Percentiles rank a stretch among this genome's conserved stretches.
Conservation (phyloP, 768 basidiomycete species). For the Kwoniella mangroviensis region DNA sequence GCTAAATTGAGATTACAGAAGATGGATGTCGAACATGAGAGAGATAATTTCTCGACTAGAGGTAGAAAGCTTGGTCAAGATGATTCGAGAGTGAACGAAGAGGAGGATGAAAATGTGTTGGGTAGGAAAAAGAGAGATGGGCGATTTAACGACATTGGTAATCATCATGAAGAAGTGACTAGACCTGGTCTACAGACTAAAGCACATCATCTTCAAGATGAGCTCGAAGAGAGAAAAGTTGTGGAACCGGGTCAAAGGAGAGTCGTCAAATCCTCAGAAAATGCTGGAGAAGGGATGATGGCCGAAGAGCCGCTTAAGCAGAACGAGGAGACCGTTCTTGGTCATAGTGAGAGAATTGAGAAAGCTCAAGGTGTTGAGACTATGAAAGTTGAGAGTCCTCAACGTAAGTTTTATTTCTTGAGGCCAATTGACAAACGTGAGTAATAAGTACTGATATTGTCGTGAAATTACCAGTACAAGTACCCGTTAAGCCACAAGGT, state of each 20-base stretch:
- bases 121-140: neutral
- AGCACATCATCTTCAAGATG: neutral
- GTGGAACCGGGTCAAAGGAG: neutral
- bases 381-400: neutral
- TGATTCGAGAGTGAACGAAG: neutral
- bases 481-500: neutral
- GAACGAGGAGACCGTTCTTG: neutral
- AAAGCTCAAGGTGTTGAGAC: neutral
- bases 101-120: neutral
- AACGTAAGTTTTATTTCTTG: neutral
- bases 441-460: neutral
- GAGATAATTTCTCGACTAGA: neutral
- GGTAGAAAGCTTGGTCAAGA: neutral
- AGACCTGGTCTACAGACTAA: neutral
- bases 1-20: conserved; percentile 8
- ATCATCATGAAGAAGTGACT: neutral
- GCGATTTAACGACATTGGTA: too few relatives aligned
- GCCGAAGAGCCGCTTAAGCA: neutral
- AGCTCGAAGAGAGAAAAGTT: neutral
- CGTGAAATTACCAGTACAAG: neutral
- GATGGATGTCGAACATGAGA: neutral
- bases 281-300: neutral
- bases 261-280: neutral
- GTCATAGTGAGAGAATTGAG: neutral
- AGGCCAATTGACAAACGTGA: too few relatives aligned